These are phyloP conservation scores for Lasiodiplodia sp. DNA, from an alignment of 2,329 filamentous ascomycete genomes.

Conservation along the genomic window DNA sequence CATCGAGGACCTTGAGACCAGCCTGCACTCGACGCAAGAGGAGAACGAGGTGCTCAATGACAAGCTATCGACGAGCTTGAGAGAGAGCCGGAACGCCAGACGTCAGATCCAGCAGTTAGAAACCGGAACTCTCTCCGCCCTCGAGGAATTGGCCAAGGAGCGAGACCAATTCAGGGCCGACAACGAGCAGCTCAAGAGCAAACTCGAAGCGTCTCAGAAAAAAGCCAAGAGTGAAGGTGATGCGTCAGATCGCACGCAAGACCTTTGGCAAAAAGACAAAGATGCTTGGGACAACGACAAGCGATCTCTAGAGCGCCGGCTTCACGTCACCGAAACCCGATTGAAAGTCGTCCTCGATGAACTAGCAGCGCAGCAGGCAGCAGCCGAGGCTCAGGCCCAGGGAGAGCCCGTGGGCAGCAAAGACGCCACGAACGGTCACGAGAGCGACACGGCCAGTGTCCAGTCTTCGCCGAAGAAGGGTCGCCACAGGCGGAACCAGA, in stretches of 20 bases:
- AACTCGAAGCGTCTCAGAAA: conserved; percentile 80
- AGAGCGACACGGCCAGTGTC: conserved; percentile 75
- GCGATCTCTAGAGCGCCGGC: conserved; percentile 79
- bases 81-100: conserved; percentile 81
- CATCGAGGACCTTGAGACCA: conserved; percentile 83
- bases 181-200: conserved; percentile 74
- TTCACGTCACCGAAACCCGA: conserved; percentile 89
- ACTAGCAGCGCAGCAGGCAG: conserved; percentile 72
- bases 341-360: conserved; percentile 86
- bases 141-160: conserved; percentile 84
- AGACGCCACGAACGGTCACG: conserved; percentile 63
- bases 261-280: conserved; percentile 84
- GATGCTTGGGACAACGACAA: conserved; percentile 85
- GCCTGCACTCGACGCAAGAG: conserved; percentile 71
- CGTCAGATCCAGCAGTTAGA: conserved; percentile 87
- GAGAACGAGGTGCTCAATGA: conserved; percentile 77
- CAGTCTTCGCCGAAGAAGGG: conserved; percentile 60
- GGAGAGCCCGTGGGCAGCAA: conserved; percentile 64
- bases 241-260: conserved; percentile 78
- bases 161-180: conserved; percentile 82
- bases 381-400: conserved; percentile 61
- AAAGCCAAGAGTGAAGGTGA: conserved; percentile 82
- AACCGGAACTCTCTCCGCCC: conserved; percentile 83
- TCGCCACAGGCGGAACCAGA: conserved; percentile 49
- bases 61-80: conserved; percentile 68